These are phyloP conservation scores for Filobasidium floriforme DNA, from an alignment of 768 basidiomycete genomes.

Conservation along the genomic window DNA sequence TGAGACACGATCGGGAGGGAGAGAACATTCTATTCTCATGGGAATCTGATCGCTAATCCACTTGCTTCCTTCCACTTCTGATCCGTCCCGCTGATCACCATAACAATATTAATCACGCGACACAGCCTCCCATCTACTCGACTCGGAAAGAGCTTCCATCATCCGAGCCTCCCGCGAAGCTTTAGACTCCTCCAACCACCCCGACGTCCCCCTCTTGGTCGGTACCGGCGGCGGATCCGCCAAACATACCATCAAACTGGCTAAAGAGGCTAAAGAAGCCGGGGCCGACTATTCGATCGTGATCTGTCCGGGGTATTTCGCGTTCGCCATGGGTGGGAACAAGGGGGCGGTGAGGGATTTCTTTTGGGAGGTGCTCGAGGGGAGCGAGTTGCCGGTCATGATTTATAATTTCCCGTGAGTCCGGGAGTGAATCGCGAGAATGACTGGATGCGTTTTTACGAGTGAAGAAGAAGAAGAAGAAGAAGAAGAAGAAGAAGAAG, in stretches of 20 bases:
- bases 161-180: slow-evolving; percentile 60
- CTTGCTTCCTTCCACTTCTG: too few species aligned
- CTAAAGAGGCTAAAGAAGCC: slow-evolving; percentile 65
- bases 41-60: slow-evolving; percentile 46
- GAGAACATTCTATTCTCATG: too few species aligned
- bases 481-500: too few species aligned
- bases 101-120: neutral
- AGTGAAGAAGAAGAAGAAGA: too few species aligned
- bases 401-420: slow-evolving; percentile 78
- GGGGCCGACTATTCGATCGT: slow-evolving; percentile 77
- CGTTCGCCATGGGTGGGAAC: slow-evolving; percentile 55
- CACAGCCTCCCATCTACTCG: slow-evolving; percentile 41
- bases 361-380: slow-evolving; percentile 51
- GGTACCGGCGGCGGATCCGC: slow-evolving; percentile 78
- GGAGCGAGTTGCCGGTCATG: slow-evolving; percentile 54
- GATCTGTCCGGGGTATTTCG: slow-evolving; percentile 47
- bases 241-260: slow-evolving; percentile 63
- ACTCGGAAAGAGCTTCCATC: slow-evolving; percentile 35
- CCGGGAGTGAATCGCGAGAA: neutral
- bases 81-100: too few species aligned
- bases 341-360: slow-evolving; percentile 37
- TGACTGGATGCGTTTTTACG: too few species aligned
- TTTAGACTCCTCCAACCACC: slow-evolving; percentile 64
- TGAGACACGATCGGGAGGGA: too few species aligned
- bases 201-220: slow-evolving; percentile 62